phyloP scores from a whole-genome alignment of 2,329 filamentous ascomycete genomes.

The Xylaria sp. region DNA sequence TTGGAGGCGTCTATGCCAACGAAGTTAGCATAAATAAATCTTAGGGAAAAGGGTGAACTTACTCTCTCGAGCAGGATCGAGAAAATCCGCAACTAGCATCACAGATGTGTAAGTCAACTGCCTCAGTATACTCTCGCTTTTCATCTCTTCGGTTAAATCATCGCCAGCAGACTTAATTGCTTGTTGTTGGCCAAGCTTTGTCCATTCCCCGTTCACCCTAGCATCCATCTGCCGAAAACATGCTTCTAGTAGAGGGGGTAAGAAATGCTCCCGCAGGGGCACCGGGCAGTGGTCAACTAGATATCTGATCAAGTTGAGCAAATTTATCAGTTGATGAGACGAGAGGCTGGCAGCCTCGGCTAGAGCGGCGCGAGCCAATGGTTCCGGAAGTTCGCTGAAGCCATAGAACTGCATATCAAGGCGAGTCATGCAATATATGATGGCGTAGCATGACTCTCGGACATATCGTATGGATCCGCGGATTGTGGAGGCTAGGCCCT shows the following conservation, averaged over 20 bases:
- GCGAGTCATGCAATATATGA: slow-evolving; percentile 92
- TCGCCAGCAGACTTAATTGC: slow-evolving; percentile 74
- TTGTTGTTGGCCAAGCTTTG: slow-evolving; percentile 74
- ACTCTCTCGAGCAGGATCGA: slow-evolving; percentile 79
- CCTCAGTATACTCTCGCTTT: slow-evolving; percentile 92
- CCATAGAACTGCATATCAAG: slow-evolving; percentile 91
- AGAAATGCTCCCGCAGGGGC: slow-evolving; percentile 78
- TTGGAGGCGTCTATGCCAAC: slow-evolving; percentile 39
- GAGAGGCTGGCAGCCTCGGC: slow-evolving; percentile 84
- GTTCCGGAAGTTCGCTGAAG: slow-evolving; percentile 83
- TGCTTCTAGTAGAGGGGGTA: slow-evolving; percentile 83
- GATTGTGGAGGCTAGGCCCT: slow-evolving; percentile 94
- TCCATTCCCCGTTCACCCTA: slow-evolving; percentile 91
- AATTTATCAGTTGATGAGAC: slow-evolving; percentile 92
- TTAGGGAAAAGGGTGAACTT: slow-evolving; percentile 51
- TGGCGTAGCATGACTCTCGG: slow-evolving; percentile 92
- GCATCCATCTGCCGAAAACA: slow-evolving; percentile 88
- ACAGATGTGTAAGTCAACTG: slow-evolving; percentile 94
- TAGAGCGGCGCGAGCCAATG: slow-evolving; percentile 86
- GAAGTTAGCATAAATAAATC: slow-evolving; percentile 17
- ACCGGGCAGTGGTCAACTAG: slow-evolving; percentile 93
- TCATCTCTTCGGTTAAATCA: slow-evolving; percentile 95
- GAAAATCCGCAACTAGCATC: slow-evolving; percentile 87
- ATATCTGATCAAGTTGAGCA: slow-evolving; percentile 88
- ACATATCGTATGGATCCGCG: slow-evolving; percentile 89